Conservation (phyloP, 78 protist species). For the Chrysochromulina tobinii region DNA sequence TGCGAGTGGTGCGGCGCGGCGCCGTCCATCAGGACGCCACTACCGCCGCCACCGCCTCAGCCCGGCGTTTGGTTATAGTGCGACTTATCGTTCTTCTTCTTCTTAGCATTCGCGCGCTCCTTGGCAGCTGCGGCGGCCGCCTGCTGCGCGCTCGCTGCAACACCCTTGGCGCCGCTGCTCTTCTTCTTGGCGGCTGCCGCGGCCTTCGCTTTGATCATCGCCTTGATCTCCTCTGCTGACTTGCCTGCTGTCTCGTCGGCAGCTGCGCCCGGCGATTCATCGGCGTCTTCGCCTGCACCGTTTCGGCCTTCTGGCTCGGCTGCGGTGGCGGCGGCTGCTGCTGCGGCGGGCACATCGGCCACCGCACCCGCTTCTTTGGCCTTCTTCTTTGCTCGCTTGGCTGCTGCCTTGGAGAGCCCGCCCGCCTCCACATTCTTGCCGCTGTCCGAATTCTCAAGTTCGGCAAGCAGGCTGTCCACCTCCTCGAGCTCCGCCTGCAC, state of each 20-base stretch:
- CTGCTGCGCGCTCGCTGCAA: no score
- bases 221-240: neutral
- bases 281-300: neutral
- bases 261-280: no score
- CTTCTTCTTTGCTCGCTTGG: neutral
- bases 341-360: neutral
- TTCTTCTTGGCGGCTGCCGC: neutral
- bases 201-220: neutral
- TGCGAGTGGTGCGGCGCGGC: no score
- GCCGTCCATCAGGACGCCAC: no score
- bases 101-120: no score
- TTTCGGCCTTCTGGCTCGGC: neutral
- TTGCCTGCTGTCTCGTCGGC: neutral
- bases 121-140: no score
- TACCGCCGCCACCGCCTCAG: no score
- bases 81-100: no score
- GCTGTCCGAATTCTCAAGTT: neutral
- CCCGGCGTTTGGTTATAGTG: no score
- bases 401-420: neutral
- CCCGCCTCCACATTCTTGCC: neutral
- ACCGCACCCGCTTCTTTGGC: neutral
- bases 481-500: neutral
- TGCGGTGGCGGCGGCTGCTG: neutral
- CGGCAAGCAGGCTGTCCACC: neutral
- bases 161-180: neutral